Conservation (phyloP, 306 rosid species). For the Cicer yamashitae region DNA sequence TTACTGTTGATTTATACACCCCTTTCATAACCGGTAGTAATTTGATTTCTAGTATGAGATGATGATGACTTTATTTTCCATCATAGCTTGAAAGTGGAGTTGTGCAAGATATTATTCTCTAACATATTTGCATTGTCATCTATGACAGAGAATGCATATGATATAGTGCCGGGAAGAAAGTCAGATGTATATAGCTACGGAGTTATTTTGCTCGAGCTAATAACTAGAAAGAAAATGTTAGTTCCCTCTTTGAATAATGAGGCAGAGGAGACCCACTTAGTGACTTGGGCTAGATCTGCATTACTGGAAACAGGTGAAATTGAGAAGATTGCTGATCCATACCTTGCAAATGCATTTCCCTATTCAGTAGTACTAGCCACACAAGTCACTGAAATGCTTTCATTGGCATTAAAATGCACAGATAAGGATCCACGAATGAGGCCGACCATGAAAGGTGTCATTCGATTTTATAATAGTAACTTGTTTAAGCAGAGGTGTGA, state of each 20-base stretch:
- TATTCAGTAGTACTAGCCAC: slow-evolving; percentile 21
- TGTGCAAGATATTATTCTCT: not conserved
- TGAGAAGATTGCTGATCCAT: slow-evolving; percentile 56
- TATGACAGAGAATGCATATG: slow-evolving; percentile 66
- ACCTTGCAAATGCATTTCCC: slow-evolving; percentile 50
- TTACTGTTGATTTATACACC: too few relatives aligned
- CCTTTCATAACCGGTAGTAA: not conserved
- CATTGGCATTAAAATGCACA: slow-evolving; percentile 65
- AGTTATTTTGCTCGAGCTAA: slow-evolving; percentile 72
- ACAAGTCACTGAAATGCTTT: slow-evolving; percentile 53
- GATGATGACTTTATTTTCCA: not conserved
- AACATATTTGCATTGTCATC: not conserved
- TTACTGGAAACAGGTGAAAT: slow-evolving; percentile 53
- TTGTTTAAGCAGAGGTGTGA: not conserved
- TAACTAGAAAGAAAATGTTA: slow-evolving; percentile 65
- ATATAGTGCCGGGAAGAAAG: slow-evolving; percentile 49
- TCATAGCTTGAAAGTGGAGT: slow-evolving; percentile 26
- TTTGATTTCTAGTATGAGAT: not conserved
- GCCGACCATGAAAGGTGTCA: slow-evolving; percentile 68
- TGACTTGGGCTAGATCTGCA: slow-evolving; percentile 56
- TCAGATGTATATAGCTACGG: slow-evolving; percentile 82
- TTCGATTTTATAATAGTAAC: not conserved
- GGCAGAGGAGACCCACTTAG: slow-evolving; percentile 46
- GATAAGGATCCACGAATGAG: slow-evolving; percentile 56
- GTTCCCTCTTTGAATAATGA: slow-evolving; percentile 47